Base-by-base conservation (phyloP, 768 basidiomycete genomes). In the Rickenella mellea region DNA sequence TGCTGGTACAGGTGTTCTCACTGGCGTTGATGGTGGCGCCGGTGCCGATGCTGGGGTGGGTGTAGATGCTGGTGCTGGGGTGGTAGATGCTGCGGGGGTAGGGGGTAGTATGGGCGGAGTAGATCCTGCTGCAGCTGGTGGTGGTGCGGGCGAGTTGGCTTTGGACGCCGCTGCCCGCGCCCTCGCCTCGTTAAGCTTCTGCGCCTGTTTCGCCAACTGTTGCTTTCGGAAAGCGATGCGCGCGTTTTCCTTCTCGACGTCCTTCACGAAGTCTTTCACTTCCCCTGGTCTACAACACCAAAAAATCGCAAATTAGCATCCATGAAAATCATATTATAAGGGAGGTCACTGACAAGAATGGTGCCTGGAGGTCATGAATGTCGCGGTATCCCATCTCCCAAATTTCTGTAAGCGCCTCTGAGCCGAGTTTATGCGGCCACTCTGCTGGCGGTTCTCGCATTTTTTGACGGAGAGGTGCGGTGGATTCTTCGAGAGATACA, bases 301-400 rank as follows among this genome's bases (percentile, higher is more conserved):
- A 41, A 28, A 40, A 2, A 43, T 50, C 6, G 39, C 2, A 19
- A 3, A 10, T 36, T 36, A 9, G 3, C 33, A 17, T 35, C 14
- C 15, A 35, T 6, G 6, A 8, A n/a, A 12, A 22, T 11, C 4
- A 36, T 40, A n/a, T n/a, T n/a, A n/a, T n/a, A n/a, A n/a, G n/a
- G n/a, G 33, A 51, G 39, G 35, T 50, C 48, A 63, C 71, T 57
- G 52, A 84, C 85, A 71, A 73, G 69, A 80, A 80, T 9, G 77
- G 76, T 44, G 66, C 72, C 54, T 82, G 67, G 21, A 88, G 57
- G 57, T 87, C 81, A 8, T 51, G 41, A 42, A 84, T 53, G 38
- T 75, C 74, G 47, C 75, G 65, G 53, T 81, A 88, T 12, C 87
- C 86, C 78, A 83, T 77, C 43, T 78, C 74, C 87, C 87, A 91